phyloP scores from a whole-genome alignment of 176 grass and related monocot species.

The Pontederia paniculata region DNA sequence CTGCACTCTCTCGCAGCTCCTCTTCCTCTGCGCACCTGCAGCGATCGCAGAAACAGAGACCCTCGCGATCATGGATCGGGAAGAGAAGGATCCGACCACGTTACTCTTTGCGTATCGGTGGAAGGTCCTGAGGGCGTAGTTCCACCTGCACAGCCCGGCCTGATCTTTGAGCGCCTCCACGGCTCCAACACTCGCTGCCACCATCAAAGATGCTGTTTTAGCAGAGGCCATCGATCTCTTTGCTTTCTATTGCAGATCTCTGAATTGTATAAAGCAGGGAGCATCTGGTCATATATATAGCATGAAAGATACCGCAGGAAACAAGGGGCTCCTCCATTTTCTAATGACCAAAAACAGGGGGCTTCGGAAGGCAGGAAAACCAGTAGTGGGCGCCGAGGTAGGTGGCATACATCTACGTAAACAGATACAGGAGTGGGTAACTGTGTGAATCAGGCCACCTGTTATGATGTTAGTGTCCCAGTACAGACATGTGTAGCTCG shows the following conservation, averaged over 20 bases:
- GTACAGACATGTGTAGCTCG: no score
- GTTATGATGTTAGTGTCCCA: no score
- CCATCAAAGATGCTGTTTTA: slow-evolving; percentile 21
- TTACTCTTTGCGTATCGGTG: slow-evolving; percentile 9
- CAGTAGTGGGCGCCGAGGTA: no score
- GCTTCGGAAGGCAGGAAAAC: no score
- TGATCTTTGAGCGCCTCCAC: slow-evolving; percentile 46
- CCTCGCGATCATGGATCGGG: no score
- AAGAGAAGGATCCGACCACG: not conserved
- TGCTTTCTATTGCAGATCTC: not conserved
- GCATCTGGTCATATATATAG: no score
- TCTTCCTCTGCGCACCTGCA: not conserved
- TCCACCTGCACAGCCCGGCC: slow-evolving; percentile 33
- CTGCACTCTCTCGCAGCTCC: not conserved
- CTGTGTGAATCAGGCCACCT: no score
- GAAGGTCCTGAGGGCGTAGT: slow-evolving; percentile 23
- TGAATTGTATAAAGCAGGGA: no score
- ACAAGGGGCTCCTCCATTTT: slow-evolving; percentile 32
- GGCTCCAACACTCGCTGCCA: slow-evolving; percentile 29
- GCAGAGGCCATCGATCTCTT: not conserved
- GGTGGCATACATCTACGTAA: no score
- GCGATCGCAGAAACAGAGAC: no score
- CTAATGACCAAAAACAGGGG: not conserved
- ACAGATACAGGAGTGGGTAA: no score
- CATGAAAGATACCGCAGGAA: no score